These are phyloP conservation scores for Fusarium napiforme DNA, from an alignment of 2,329 filamentous ascomycete species.

Conservation along the genomic window DNA sequence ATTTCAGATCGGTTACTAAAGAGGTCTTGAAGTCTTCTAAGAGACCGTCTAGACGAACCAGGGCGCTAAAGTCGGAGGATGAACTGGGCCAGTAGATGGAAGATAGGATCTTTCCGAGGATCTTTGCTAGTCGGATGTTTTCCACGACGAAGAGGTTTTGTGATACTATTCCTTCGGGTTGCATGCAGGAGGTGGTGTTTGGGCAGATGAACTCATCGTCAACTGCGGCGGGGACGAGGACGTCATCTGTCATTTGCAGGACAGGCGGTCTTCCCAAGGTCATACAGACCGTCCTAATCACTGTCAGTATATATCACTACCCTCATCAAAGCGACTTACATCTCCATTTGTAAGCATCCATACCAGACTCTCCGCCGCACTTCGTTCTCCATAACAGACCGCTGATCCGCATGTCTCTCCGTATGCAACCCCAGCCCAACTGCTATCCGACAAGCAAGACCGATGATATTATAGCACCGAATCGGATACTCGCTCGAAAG, in stretches of 20 bases:
- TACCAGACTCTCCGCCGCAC: constrained; percentile 6
- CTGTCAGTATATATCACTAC: no score
- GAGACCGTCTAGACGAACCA: not conserved
- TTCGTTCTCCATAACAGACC: not conserved
- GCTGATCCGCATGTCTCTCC: not conserved
- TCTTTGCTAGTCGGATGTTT: not conserved
- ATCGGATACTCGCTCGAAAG: not conserved
- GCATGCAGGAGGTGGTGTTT: fast-evolving
- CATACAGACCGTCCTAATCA: not conserved
- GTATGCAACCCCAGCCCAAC: not conserved
- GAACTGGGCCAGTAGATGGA: not conserved
- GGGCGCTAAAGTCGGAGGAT: not conserved
- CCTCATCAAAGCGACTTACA: no score
- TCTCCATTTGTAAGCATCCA: constrained; percentile 1
- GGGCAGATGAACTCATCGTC: not conserved
- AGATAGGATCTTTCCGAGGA: not conserved
- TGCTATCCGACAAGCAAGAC: not conserved
- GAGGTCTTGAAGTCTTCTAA: not conserved
- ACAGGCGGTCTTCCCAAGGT: not conserved
- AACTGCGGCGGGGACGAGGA: not conserved
- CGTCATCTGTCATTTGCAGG: not conserved
- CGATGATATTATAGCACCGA: not conserved
- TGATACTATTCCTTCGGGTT: not conserved
- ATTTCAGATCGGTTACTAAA: fast-evolving
- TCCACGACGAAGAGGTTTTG: constrained; percentile 5